phyloP scores from a whole-genome alignment of 768 basidiomycete genomes.

The Mycena galericulata region DNA sequence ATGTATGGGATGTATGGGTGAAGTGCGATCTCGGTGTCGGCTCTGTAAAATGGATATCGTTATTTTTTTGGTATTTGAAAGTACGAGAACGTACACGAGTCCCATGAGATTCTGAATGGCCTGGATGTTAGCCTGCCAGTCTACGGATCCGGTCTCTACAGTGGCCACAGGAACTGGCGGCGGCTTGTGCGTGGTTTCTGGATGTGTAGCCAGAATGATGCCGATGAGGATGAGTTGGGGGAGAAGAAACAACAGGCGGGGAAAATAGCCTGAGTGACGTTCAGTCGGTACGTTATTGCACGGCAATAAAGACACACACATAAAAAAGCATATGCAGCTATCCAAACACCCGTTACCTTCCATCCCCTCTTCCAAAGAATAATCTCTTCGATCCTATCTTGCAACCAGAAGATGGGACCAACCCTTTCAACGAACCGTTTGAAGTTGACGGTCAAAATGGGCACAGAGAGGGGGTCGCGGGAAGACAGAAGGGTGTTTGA shows the following conservation, averaged over 20 bases:
- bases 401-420: slow-evolving; percentile 90
- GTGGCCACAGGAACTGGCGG: slow-evolving; percentile 35
- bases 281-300: not conserved
- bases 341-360: slow-evolving; percentile 79
- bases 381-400: slow-evolving; percentile 89
- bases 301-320: slow-evolving; percentile 60
- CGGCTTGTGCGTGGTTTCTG: slow-evolving; percentile 49
- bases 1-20: slow-evolving; percentile 64
- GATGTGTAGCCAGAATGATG: slow-evolving; percentile 76
- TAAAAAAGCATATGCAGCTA: slow-evolving; percentile 80
- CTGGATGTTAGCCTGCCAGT: slow-evolving; percentile 91
- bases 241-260: slow-evolving; percentile 74
- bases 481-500: slow-evolving; percentile 61
- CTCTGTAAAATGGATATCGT: too few species aligned
- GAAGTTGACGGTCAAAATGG: slow-evolving; percentile 83
- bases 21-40: slow-evolving; percentile 69
- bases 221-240: slow-evolving; percentile 74
- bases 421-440: slow-evolving; percentile 80
- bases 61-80: slow-evolving; percentile 3
- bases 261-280: slow-evolving; percentile 73
- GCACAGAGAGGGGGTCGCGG: slow-evolving; percentile 79
- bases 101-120: slow-evolving; percentile 95
- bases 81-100: slow-evolving; percentile 66
- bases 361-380: slow-evolving; percentile 84
- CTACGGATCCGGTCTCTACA: slow-evolving; percentile 64